Evolutionary conservation across 2,329 filamentous ascomycete genomes (phyloP).

Genomic region (Colletotrichum australisinense): DNA sequence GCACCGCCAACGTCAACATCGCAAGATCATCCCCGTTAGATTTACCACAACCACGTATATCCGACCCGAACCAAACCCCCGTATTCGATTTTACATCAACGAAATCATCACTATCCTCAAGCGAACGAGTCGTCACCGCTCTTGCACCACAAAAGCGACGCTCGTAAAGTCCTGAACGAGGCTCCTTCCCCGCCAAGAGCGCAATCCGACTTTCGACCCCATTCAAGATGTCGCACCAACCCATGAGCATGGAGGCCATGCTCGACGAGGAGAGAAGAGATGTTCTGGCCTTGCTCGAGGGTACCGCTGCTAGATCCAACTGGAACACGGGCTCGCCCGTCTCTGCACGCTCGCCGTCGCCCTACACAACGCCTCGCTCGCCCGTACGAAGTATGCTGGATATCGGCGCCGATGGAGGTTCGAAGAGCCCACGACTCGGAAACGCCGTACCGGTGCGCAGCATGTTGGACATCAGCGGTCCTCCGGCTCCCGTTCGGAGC

Average conservation of each 20-base stretch:
- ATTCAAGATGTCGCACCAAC: conserved; percentile 48
- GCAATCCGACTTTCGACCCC: not conserved
- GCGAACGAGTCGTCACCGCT: not conserved
- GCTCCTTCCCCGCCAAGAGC: not conserved
- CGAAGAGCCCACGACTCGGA: conserved; percentile 48
- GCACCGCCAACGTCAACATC: conserved; percentile 37
- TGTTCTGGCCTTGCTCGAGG: conserved; percentile 76
- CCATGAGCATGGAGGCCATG: conserved; percentile 81
- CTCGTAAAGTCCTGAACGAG: conserved; percentile 1
- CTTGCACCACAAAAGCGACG: conserved; percentile 6
- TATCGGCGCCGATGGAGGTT: conserved; percentile 58
- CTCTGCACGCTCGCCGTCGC: conserved; percentile 61
- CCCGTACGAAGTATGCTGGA: conserved; percentile 78
- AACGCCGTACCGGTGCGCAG: conserved; percentile 68
- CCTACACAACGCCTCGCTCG: conserved; percentile 69
- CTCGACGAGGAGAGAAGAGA: conserved; percentile 82
- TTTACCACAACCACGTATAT: not conserved
- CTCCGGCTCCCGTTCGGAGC: conserved; percentile 57
- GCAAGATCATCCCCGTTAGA: conserved; percentile 43
- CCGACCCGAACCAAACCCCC: not conserved
- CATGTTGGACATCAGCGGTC: conserved; percentile 71
- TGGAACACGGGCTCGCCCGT: conserved; percentile 44
- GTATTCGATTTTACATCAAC: conserved; percentile 12
- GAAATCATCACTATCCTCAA: conserved; percentile 5
- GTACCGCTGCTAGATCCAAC: conserved; percentile 46